Evolutionary conservation across 208 protist genomes (phyloP).

Genomic region (Wallacemonas rigidus): DNA sequence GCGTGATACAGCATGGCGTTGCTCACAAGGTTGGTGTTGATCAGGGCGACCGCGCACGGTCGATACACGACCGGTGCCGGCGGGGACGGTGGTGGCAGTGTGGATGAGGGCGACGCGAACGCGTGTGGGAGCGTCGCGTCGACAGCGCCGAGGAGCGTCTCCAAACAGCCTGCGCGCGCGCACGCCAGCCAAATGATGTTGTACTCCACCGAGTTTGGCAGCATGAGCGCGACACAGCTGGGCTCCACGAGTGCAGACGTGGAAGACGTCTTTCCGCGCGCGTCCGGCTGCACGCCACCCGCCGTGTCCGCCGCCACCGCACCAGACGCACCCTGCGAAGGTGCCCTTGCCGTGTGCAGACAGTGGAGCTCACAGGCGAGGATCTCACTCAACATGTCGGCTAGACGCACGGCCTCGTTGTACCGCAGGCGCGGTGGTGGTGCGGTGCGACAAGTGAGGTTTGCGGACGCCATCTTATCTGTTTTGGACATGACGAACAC

Average conservation of each 20-base stretch:
- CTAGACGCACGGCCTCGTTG: conserved; percentile 38
- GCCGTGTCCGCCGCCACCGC: background rate
- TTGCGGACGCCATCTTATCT: conserved; percentile 7
- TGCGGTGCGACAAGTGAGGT: conserved; percentile 14
- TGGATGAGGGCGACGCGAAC: conserved; percentile 13
- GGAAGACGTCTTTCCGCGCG: too few relatives aligned
- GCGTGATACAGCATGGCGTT: conserved; percentile 55
- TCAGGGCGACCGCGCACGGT: conserved; percentile 51
- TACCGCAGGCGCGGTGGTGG: conserved; percentile 31
- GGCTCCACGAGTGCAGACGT: conserved; percentile 9
- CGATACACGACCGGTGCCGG: conserved; percentile 29
- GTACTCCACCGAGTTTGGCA: conserved; percentile 65
- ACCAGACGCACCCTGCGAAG: background rate
- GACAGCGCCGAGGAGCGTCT: conserved; percentile 51
- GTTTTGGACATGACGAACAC: conserved; percentile 33
- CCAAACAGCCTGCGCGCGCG: conserved; percentile 33
- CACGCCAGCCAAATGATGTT: conserved; percentile 53
- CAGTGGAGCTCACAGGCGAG: conserved; percentile 53
- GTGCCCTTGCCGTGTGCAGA: conserved; percentile 17
- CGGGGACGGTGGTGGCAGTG: conserved; percentile 10
- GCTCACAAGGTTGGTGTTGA: conserved; percentile 67
- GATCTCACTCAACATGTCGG: conserved; percentile 43
- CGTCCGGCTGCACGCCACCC: too few relatives aligned
- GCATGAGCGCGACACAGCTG: conserved; percentile 52
- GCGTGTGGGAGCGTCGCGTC: conserved; percentile 23